Percentiles rank a stretch among this genome's conserved stretches.
These are phyloP conservation scores for Nicotiana benthamiana DNA, from an alignment of 257 asterid genomes.

Conservation along the genomic window DNA sequence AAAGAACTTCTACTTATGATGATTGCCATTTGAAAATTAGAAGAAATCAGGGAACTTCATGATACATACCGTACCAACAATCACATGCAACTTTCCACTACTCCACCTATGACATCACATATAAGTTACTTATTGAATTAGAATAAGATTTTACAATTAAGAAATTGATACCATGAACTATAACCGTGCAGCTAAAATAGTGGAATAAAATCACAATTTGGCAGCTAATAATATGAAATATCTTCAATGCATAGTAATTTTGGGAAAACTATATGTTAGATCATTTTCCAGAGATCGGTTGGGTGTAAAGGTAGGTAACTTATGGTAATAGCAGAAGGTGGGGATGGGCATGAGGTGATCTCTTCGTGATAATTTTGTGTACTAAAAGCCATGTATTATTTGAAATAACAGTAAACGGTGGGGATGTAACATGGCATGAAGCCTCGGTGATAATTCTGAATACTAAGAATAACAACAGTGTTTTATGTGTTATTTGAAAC, in stretches of 20 bases:
- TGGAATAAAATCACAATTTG: neutral
- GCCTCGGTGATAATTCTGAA: neutral
- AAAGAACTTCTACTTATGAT: neutral
- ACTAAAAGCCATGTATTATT: neutral
- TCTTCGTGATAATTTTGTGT: neutral
- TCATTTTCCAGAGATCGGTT: neutral
- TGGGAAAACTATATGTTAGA: neutral
- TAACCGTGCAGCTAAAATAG: neutral
- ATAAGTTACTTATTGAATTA: neutral
- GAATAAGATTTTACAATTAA: neutral
- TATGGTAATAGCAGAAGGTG: neutral
- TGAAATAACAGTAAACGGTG: neutral
- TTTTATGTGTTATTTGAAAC: neutral
- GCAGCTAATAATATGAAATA: neutral
- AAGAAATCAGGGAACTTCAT: neutral
- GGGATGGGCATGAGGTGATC: neutral
- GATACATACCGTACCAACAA: constrained; percentile 88
- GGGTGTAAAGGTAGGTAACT: neutral
- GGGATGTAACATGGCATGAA: neutral
- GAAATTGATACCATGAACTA: neutral
- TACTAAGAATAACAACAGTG: neutral
- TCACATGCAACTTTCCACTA: constrained; percentile 80
- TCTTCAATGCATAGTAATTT: neutral
- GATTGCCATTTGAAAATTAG: neutral
- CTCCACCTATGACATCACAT: constrained; percentile 68